These are phyloP conservation scores for Phytophthora tubulina DNA, from an alignment of 352 stramenopile species.

Conservation along the genomic window DNA sequence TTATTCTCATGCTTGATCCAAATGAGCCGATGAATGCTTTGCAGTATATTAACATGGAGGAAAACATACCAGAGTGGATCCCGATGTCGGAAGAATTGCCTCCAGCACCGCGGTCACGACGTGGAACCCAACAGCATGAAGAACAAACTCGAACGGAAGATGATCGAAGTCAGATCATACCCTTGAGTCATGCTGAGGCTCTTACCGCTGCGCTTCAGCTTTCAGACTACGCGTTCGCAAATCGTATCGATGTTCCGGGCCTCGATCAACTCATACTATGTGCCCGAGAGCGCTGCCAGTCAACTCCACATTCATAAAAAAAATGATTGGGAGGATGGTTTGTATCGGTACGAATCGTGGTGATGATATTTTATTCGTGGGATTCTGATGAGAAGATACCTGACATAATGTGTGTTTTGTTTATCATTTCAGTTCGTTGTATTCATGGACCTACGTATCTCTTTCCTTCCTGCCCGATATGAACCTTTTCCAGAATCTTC, in stretches of 20 bases:
- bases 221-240: conserved; percentile 31
- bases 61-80: conserved; percentile 30
- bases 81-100: conserved; percentile 18
- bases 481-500: not conserved
- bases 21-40: conserved; percentile 17
- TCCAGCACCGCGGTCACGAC: conserved; percentile 27
- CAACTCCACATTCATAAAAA: not conserved
- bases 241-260: conserved; percentile 26
- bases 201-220: conserved; percentile 29
- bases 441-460: too few species aligned
- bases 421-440: too few species aligned
- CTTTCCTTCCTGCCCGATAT: too few species aligned
- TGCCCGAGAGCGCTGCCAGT: conserved; percentile 16
- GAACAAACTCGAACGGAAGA: not conserved
- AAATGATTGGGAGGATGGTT: too few species aligned
- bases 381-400: too few species aligned
- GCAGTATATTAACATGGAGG: conserved; percentile 28
- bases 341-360: too few species aligned
- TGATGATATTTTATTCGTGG: too few species aligned
- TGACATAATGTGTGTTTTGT: too few species aligned
- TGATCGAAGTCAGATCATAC: not conserved
- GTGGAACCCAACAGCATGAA: not conserved
- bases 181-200: conserved; percentile 24
- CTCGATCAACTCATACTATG: conserved; percentile 24
- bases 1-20: conserved; percentile 17